Percentiles rank a stretch among this genome's conserved stretches.
Conservation (phyloP, 179 eudicot species). For the Sideroxylon spinosum region DNA sequence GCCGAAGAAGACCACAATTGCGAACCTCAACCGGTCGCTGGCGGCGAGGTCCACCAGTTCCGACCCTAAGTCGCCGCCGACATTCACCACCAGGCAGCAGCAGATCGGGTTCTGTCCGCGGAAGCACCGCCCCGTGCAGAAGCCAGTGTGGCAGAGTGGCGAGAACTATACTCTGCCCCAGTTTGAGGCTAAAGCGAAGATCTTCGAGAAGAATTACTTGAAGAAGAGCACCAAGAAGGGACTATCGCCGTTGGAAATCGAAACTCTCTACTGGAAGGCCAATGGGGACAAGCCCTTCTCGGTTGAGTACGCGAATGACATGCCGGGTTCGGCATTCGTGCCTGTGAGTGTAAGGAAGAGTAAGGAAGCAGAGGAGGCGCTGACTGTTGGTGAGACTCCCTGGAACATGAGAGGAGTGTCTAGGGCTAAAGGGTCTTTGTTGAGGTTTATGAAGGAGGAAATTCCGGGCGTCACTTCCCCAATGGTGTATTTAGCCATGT, state of each 20-base stretch:
- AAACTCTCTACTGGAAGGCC: slow-evolving; percentile 89
- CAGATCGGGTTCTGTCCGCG: slow-evolving; percentile 94
- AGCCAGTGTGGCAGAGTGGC: slow-evolving; percentile 95
- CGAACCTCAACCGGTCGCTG: slow-evolving; percentile 59
- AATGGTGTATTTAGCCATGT: slow-evolving; percentile 90
- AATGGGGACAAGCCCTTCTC: slow-evolving; percentile 70
- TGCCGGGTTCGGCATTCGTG: slow-evolving; percentile 87
- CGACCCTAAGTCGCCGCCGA: slow-evolving; percentile 45
- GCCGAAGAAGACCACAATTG: slow-evolving; percentile 43
- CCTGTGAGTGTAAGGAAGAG: slow-evolving; percentile 28
- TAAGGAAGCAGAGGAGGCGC: not conserved
- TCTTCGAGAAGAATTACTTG: slow-evolving; percentile 59
- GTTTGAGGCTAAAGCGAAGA: slow-evolving; percentile 73
- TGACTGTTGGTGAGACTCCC: slow-evolving; percentile 68
- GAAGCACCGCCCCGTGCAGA: slow-evolving; percentile 74
- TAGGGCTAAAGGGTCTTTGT: slow-evolving; percentile 74
- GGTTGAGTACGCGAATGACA: slow-evolving; percentile 95
- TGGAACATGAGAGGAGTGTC: slow-evolving; percentile 97
- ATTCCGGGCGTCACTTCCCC: slow-evolving; percentile 99
- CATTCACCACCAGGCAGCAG: slow-evolving; percentile 82
- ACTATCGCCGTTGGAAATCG: slow-evolving; percentile 49
- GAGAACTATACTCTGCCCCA: slow-evolving; percentile 65
- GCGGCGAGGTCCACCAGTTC: slow-evolving; percentile 24
- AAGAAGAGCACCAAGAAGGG: slow-evolving; percentile 47
- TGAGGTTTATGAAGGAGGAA: slow-evolving; percentile 96